Conservation (phyloP, 768 basidiomycete species). For the Panaeolus cyanescens region DNA sequence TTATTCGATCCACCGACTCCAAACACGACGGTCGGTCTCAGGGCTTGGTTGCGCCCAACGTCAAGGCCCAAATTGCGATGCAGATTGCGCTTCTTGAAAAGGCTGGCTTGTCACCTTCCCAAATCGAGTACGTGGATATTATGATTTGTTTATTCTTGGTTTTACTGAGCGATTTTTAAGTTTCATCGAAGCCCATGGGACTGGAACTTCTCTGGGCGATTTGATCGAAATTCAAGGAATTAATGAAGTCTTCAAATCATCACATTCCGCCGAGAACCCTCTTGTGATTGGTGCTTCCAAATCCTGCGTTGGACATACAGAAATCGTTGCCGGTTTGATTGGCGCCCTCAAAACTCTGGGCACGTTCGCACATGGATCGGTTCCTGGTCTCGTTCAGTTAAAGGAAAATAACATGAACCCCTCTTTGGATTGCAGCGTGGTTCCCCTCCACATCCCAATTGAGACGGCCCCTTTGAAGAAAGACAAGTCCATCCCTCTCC, state of each 20-base stretch:
- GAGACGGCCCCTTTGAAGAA: slow-evolving; percentile 19
- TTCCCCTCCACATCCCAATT: slow-evolving; percentile 31
- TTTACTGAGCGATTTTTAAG: slow-evolving; percentile 15
- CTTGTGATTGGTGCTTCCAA: slow-evolving; percentile 35
- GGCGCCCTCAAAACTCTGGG: slow-evolving; percentile 32
- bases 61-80: slow-evolving; percentile 32
- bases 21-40: slow-evolving; percentile 36
- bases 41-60: slow-evolving; percentile 35
- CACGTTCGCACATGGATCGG: slow-evolving; percentile 23
- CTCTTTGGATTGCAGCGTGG: slow-evolving; percentile 28
- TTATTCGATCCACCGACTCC: slow-evolving; percentile 30
- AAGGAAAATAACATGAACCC: slow-evolving; percentile 32
- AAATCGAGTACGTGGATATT: slow-evolving; percentile 32
- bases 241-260: slow-evolving; percentile 32
- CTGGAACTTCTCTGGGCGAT: slow-evolving; percentile 36
- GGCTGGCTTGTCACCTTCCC: slow-evolving; percentile 26
- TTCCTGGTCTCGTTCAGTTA: slow-evolving; percentile 34
- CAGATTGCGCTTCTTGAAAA: slow-evolving; percentile 29
- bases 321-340: slow-evolving; percentile 31
- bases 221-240: slow-evolving; percentile 37
- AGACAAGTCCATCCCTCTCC: slow-evolving; percentile 17
- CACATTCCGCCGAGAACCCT: slow-evolving; percentile 29
- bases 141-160: background rate
- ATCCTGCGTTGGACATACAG: slow-evolving; percentile 35
- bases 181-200: slow-evolving; percentile 38